Conservation (phyloP, 768 basidiomycete species). For the Steccherinum ochraceum region DNA sequence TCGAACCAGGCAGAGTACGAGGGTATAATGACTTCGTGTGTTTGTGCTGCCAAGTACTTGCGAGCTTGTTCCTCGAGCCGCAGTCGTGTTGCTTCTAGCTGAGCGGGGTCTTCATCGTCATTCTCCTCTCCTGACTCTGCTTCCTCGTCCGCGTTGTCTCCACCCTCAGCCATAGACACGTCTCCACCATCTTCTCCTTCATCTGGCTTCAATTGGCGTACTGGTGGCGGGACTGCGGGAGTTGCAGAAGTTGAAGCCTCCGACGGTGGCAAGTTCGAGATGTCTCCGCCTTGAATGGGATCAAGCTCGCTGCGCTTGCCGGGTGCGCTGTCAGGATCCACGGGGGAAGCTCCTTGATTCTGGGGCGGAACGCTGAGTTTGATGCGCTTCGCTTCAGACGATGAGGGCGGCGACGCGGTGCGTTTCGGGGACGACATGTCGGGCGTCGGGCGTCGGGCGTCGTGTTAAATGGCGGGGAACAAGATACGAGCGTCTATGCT, state of each 20-base stretch:
- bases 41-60: constrained; percentile 95
- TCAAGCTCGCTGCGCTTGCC: constrained; percentile 89
- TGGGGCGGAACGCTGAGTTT: constrained; percentile 27
- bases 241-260: constrained; percentile 25
- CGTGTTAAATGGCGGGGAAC: no score
- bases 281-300: constrained; percentile 71
- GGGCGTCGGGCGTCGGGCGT: no score
- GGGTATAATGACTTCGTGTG: constrained; percentile 94
- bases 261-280: constrained; percentile 59
- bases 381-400: constrained; percentile 29
- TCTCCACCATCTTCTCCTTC: constrained; percentile 61
- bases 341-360: constrained; percentile 61
- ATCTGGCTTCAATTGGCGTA: constrained; percentile 33
- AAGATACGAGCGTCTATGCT: no score
- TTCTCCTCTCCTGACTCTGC: constrained; percentile 73
- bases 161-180: constrained; percentile 78
- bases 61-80: constrained; percentile 82
- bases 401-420: constrained; percentile 27
- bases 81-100: constrained; percentile 72
- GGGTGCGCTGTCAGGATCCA: constrained; percentile 72
- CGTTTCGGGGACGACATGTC: constrained; percentile 30
- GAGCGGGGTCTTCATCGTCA: constrained; percentile 82
- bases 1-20: constrained; percentile 98
- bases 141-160: constrained; percentile 76
- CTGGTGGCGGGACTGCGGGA: constrained; percentile 18